Evolutionary conservation across 179 eudicot species (phyloP).

Genomic region (Nepenthes alata): DNA sequence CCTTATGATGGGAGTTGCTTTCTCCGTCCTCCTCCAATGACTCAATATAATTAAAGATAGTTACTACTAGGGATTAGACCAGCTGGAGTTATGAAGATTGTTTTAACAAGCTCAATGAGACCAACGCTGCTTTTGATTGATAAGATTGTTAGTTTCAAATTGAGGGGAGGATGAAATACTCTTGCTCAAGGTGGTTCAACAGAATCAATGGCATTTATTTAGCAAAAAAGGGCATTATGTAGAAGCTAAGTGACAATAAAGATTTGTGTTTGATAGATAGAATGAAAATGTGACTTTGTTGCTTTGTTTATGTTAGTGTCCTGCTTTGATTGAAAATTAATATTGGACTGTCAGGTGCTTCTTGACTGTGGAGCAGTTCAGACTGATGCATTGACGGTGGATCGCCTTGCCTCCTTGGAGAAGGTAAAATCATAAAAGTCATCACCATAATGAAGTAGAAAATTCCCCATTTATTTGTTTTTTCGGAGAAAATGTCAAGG

Average conservation of each 20-base stretch:
- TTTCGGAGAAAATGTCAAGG: too few species aligned
- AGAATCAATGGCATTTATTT: neutral
- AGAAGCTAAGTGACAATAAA: neutral
- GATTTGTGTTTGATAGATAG: too few species aligned
- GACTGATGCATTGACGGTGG: slow-evolving; percentile 98
- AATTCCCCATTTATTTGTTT: too few species aligned
- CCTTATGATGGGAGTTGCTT: too few species aligned
- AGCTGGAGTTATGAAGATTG: too few species aligned
- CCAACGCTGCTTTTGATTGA: neutral
- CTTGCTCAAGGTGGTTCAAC: neutral
- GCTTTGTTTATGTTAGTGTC: neutral
- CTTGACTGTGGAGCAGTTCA: slow-evolving; percentile 99
- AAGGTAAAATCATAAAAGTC: slow-evolving; percentile 35
- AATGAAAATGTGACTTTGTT: neutral
- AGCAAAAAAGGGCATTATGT: neutral
- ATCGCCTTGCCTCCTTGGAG: slow-evolving; percentile 91
- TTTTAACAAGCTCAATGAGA: too few species aligned
- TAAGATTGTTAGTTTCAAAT: neutral
- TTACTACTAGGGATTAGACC: too few species aligned
- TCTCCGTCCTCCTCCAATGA: too few species aligned
- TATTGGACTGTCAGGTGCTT: slow-evolving; percentile 40
- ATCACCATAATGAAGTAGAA: too few species aligned
- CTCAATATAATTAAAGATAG: too few species aligned
- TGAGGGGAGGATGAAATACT: neutral
- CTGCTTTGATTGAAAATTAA: neutral